Conservation (phyloP, 2,329 filamentous ascomycete genomes). For the Pyrenochaeta sp. region DNA sequence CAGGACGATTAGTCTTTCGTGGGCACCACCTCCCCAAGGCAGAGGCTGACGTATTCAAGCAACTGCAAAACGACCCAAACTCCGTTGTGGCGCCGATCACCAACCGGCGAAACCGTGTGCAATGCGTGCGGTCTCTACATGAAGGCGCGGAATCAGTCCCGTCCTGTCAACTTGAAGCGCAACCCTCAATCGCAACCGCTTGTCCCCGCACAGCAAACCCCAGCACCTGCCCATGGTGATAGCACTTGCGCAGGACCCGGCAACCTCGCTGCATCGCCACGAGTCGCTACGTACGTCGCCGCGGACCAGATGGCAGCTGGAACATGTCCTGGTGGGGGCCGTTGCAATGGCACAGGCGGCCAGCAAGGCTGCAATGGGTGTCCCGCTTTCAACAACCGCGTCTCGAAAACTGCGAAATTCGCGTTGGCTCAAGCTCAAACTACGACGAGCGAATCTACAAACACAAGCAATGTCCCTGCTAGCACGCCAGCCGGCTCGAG, state of each 20-base stretch:
- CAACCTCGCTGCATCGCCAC: constrained; percentile 46
- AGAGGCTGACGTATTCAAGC: constrained; percentile 58
- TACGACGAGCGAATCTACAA: constrained; percentile 19
- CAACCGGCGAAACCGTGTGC: constrained; percentile 92
- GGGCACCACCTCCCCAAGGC: constrained; percentile 8
- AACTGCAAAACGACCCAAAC: constrained; percentile 96
- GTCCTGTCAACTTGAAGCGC: constrained; percentile 89
- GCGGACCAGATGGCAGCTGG: constrained; percentile 78
- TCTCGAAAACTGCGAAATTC: constrained; percentile 84
- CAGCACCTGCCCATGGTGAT: constrained; percentile 45
- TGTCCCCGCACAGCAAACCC: constrained; percentile 49
- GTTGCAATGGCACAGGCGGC: constrained; percentile 95
- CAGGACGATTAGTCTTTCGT: constrained; percentile 6
- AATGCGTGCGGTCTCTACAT: constrained; percentile 96
- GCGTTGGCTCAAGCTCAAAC: constrained; percentile 59
- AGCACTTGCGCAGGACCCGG: constrained; percentile 51
- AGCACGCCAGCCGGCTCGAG: constrained; percentile 20
- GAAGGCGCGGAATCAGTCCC: constrained; percentile 89
- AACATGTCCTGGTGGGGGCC: constrained; percentile 93
- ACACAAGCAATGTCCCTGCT: constrained; percentile 20
- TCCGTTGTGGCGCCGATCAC: constrained; percentile 92
- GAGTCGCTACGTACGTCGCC: constrained; percentile 74
- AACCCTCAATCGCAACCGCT: constrained; percentile 57
- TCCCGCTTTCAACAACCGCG: constrained; percentile 95
- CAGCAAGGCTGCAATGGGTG: constrained; percentile 95